These are phyloP conservation scores for Hypoxylon sp. DNA, from an alignment of 2,329 filamentous ascomycete genomes.

Conservation along the genomic window DNA sequence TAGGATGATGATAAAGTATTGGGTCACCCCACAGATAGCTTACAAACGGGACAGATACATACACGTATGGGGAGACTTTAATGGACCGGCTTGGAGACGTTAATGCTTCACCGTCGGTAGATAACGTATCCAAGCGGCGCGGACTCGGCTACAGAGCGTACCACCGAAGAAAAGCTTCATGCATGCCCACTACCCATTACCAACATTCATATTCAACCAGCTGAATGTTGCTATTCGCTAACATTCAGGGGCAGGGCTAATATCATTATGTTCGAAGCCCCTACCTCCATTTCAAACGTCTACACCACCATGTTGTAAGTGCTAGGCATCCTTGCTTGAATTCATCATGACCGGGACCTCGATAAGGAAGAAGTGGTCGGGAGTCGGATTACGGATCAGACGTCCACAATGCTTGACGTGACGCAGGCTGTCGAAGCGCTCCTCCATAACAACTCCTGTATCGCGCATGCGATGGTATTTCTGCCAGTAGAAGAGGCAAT, in stretches of 20 bases:
- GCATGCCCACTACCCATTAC: not conserved
- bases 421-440: not conserved
- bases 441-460: not conserved
- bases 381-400: not conserved
- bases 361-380: not conserved
- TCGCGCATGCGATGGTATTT: not conserved
- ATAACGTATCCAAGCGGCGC: not conserved
- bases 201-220: not conserved
- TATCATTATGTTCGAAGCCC: not conserved
- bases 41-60: too few relatives aligned
- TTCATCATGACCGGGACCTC: not conserved
- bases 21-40: not conserved
- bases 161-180: not conserved
- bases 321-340: not conserved
- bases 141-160: too few relatives aligned
- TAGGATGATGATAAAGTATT: not conserved
- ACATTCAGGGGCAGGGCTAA: not conserved
- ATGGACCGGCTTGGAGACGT: too few relatives aligned
- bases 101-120: too few relatives aligned
- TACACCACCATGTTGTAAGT: not conserved
- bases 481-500: not conserved
- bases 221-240: not conserved
- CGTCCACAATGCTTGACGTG: slow-evolving; percentile 3
- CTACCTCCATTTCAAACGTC: not conserved
- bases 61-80: too few relatives aligned